These are phyloP conservation scores for Lactuca saligna DNA, from an alignment of 129 eudicot genomes.

Conservation along the genomic window DNA sequence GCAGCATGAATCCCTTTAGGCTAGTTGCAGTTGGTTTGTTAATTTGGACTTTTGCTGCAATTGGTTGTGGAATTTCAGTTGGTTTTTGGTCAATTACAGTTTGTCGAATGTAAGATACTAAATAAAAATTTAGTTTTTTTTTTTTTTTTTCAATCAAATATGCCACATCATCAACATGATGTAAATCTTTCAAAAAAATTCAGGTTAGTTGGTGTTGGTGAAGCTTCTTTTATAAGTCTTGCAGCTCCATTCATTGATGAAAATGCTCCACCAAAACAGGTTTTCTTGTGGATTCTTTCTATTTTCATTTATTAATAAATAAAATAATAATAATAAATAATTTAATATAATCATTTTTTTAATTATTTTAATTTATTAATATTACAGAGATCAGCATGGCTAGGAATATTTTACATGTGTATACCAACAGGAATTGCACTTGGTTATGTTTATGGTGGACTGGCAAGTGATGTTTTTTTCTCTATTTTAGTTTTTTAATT, in stretches of 20 bases:
- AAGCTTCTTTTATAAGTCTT: constrained; percentile 95
- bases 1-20: constrained; percentile 89
- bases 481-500: constrained; percentile 4
- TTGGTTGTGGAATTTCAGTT: constrained; percentile 76
- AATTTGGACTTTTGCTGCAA: constrained; percentile 73
- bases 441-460: constrained; percentile 91
- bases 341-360: constrained; percentile 1
- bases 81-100: constrained; percentile 77
- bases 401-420: constrained; percentile 94
- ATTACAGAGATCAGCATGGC: constrained; percentile 80
- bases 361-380: neutral
- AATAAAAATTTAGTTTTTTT: neutral
- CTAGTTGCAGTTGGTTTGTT: constrained; percentile 88
- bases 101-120: constrained; percentile 68
- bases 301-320: neutral
- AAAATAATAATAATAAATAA: neutral
- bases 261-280: constrained; percentile 82
- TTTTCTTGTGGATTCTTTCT: constrained; percentile 12
- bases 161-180: constrained; percentile 2
- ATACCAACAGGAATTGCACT: constrained; percentile 89
- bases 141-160: neutral
- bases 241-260: constrained; percentile 98
- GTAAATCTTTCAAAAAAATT: constrained; percentile 13
- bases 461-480: constrained; percentile 39
- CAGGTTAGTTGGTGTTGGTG: constrained; percentile 98